These are phyloP conservation scores for Letharia lupina DNA, from an alignment of 495 filamentous ascomycete genomes.

Conservation along the genomic window DNA sequence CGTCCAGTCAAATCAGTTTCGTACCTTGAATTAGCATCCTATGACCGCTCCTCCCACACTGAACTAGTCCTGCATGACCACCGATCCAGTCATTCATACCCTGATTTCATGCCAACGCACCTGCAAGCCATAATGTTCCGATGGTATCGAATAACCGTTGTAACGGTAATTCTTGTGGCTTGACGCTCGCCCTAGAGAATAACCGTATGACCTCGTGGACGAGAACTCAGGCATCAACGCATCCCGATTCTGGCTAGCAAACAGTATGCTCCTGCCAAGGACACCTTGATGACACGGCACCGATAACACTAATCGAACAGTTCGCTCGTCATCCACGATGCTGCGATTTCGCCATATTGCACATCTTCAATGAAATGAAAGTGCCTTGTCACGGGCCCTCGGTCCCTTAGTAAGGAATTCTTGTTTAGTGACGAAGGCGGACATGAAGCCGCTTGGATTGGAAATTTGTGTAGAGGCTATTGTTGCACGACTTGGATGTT, in stretches of 20 bases:
- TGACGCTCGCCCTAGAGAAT: slow-evolving; percentile 7
- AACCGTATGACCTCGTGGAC: slow-evolving; percentile 1
- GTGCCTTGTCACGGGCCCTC: background rate
- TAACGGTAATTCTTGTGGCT: slow-evolving; percentile 10
- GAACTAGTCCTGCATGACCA: slow-evolving; percentile 16
- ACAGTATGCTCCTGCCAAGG: slow-evolving; percentile 1
- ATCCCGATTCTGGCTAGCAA: slow-evolving; percentile 8
- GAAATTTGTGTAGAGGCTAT: slow-evolving; percentile 24
- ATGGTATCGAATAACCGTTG: slow-evolving; percentile 13
- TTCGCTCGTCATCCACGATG: background rate
- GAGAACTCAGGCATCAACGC: slow-evolving; percentile 15
- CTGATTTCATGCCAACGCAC: slow-evolving; percentile 6
- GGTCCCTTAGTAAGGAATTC: background rate
- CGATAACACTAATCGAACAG: background rate
- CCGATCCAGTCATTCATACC: slow-evolving; percentile 16
- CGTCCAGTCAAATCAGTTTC: slow-evolving; percentile 22
- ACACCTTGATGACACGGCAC: background rate
- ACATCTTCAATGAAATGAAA: background rate
- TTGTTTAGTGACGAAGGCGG: background rate
- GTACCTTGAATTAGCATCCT: slow-evolving; percentile 25
- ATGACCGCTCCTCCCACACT: slow-evolving; percentile 23
- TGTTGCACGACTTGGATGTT: slow-evolving; percentile 93
- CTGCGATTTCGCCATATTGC: slow-evolving; percentile 5
- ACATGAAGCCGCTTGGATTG: background rate
- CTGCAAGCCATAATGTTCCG: slow-evolving; percentile 17